Evolutionary conservation across 768 basidiomycete genomes (phyloP).

Genomic region (Cytidiella melzeri): DNA sequence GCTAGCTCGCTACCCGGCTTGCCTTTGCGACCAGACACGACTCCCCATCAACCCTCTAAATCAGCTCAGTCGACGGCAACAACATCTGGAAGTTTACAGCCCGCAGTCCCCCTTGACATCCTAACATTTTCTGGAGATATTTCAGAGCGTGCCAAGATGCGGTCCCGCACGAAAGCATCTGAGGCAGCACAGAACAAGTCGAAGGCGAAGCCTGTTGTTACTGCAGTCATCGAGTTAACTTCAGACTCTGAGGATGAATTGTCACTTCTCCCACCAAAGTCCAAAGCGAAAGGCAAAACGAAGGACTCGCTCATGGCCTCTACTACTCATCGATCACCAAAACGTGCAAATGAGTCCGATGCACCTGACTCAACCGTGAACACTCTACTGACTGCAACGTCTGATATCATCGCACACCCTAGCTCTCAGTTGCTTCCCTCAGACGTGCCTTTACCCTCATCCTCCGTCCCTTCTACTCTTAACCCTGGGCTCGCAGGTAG

Average conservation of each 20-base stretch:
- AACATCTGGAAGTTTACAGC: no score
- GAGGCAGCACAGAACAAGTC: conserved; percentile 8
- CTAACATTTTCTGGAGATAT: conserved; percentile 20
- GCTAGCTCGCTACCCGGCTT: no score
- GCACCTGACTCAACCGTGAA: conserved; percentile 3
- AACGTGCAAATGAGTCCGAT: conserved; percentile 1
- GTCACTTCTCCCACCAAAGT: conserved; percentile 9
- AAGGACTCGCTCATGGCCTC: not conserved
- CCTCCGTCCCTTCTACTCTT: not conserved
- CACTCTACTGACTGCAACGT: conserved; percentile 4
- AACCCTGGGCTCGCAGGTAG: not conserved
- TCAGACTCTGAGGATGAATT: conserved; percentile 26
- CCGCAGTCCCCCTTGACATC: no score
- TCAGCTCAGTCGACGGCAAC: no score
- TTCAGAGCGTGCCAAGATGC: conserved; percentile 28
- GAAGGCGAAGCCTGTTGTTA: not conserved
- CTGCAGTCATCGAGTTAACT: conserved; percentile 23
- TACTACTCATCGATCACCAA: conserved; percentile 1
- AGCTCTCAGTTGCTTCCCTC: conserved; percentile 10
- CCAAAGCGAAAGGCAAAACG: conserved; percentile 7
- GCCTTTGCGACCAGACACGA: no score
- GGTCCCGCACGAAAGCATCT: conserved; percentile 19
- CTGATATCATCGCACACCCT: not conserved
- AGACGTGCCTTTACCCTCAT: conserved; percentile 7
- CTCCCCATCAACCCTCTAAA: no score